Percentiles rank a stretch among this genome's conserved stretches.
These are phyloP conservation scores for Sporothrix schenckii DNA, from an alignment of 2,329 filamentous ascomycete genomes.

Conservation along the genomic window DNA sequence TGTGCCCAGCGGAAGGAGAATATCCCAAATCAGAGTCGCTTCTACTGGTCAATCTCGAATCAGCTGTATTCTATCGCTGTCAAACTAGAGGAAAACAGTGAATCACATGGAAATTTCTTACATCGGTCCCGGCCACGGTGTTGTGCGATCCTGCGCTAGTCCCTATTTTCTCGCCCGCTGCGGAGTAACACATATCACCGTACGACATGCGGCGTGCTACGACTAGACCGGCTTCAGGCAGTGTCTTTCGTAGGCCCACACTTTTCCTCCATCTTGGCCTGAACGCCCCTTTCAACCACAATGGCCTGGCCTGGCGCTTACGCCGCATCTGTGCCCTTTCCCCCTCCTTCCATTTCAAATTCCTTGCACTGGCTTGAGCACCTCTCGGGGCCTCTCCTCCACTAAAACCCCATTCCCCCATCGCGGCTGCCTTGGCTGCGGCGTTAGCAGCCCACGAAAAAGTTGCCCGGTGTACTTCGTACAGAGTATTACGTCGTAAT, in stretches of 20 bases:
- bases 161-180: conserved; percentile 25
- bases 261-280: conserved; percentile 9
- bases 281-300: not conserved
- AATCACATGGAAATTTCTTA: conserved; percentile 29
- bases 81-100: not conserved
- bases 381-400: not conserved
- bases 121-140: not conserved
- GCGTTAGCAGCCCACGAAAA: too few relatives aligned
- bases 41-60: not conserved
- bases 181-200: conserved; percentile 21
- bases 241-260: not conserved
- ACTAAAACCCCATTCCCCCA: not conserved
- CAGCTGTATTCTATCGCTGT: not conserved
- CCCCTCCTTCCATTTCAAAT: conserved; percentile 27
- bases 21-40: not conserved
- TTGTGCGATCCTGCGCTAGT: conserved; percentile 25
- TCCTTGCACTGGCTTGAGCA: not conserved
- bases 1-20: conserved; percentile 15
- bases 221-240: not conserved
- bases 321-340: not conserved
- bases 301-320: not conserved
- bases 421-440: conserved; percentile 15
- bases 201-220: not conserved
- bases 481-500: not conserved
- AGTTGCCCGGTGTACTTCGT: too few relatives aligned